Evolutionary conservation across 2,329 filamentous ascomycete species (phyloP), one percentile per base, ranked within the genome.

Genomic region (Cladophialophora carrionii): DNA sequence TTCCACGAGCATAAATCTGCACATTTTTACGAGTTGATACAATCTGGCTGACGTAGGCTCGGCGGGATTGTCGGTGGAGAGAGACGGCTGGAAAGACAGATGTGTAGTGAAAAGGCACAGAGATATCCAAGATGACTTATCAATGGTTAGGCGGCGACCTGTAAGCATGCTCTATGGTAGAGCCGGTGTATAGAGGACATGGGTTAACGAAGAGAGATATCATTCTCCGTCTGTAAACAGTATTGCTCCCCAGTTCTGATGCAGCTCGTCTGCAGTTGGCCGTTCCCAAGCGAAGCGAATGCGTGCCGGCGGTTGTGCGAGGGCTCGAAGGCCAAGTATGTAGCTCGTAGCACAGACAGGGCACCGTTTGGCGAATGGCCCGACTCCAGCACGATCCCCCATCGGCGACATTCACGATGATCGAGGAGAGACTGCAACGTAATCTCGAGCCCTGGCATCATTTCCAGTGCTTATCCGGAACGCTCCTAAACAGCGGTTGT

Each of bases 321-420:
- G 26, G 52, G 52, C 48, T 9, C n/a, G n/a, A n/a, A n/a, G 6
- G 32, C 59, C 48, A 61, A n/a, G n/a, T n/a, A n/a, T n/a, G n/a
- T n/a, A n/a, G n/a, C n/a, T n/a, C 26, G 26, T 29, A 29, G 34
- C 49, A 61, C 59, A 12, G 48, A 61, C 17, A 31, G 12, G 24
- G 59, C 26, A 55, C 49, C 20, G 24, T 3, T 22, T 54, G 51
- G 51, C 59, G 59, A 61, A 20, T 34, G 20, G 24, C 31, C n/a
- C 29, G 32, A n/a, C 58, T 53, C 22, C 9, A 37, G 5, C 29
- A 43, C 10, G 10, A 58, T 34, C 52, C 52, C 8, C 4, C 48
- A 51, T 29, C 22, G 20, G 48, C 48, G 48, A 51, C 12, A 17
- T 51, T 29, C 22, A 51, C 17, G 48, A 5, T 26, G 2, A 49